Percentiles rank a stretch among this genome's conserved stretches.
These are phyloP conservation scores for Rubia balearica DNA, from an alignment of 305 asterid species.

Conservation along the genomic window DNA sequence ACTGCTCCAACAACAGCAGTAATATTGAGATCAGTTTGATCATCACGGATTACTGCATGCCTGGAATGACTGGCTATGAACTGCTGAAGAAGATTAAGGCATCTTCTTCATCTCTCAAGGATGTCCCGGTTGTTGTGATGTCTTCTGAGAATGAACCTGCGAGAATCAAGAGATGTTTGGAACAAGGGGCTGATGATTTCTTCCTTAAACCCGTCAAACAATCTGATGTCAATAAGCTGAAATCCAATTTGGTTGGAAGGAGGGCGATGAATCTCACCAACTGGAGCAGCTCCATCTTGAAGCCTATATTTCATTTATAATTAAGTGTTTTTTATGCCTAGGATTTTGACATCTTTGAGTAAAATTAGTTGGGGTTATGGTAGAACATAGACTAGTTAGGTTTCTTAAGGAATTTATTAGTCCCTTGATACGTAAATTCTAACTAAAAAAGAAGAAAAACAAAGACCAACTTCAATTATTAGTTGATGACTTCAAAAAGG, in stretches of 20 bases:
- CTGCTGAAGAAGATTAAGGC: constrained; percentile 27
- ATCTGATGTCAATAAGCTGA: constrained; percentile 29
- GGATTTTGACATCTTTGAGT: not conserved
- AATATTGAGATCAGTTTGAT: constrained; percentile 28
- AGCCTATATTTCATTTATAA: not conserved
- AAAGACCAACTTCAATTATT: not conserved
- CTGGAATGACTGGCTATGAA: constrained; percentile 38
- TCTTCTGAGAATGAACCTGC: constrained; percentile 32
- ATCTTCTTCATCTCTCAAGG: constrained; percentile 25
- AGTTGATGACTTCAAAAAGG: not conserved
- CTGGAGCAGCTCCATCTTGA: not conserved
- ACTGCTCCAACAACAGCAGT: constrained; percentile 7
- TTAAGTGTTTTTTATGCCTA: not conserved
- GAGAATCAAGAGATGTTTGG: constrained; percentile 30
- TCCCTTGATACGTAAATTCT: not conserved
- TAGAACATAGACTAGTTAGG: not conserved
- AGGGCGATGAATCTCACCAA: constrained; percentile 5
- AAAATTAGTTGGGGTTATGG: not conserved
- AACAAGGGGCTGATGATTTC: constrained; percentile 39
- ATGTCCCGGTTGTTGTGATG: constrained; percentile 36
- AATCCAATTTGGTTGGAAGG: constrained; percentile 20
- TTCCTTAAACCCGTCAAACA: constrained; percentile 34
- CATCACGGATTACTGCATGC: constrained; percentile 34
- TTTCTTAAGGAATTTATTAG: not conserved
- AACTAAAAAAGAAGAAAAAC: not conserved